Percentiles rank a stretch among this genome's conserved stretches.
Conservation (phyloP, 768 basidiomycete species). For the Rhodotorula sphaerocarpa region DNA sequence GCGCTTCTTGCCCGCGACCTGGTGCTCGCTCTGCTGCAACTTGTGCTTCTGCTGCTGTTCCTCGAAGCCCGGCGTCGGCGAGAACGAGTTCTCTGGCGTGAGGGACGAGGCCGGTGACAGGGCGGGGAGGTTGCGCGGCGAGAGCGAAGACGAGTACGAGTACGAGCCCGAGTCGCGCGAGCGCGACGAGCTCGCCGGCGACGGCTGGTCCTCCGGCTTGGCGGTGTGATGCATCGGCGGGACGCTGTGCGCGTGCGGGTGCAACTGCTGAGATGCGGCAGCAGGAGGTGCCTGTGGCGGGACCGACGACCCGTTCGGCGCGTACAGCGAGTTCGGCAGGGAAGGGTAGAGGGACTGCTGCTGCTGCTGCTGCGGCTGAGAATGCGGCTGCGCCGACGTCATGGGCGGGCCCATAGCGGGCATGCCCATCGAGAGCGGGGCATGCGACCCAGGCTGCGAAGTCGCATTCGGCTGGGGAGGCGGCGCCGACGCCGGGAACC, state of each 20-base stretch:
- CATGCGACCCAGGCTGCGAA: background rate
- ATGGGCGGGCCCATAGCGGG: background rate
- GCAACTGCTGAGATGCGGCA: background rate
- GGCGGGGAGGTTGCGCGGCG: constrained; percentile 21
- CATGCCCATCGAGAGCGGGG: background rate
- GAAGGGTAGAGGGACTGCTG: constrained; percentile 23
- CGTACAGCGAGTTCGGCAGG: constrained; percentile 1
- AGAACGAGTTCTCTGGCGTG: constrained; percentile 30
- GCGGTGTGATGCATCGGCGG: background rate
- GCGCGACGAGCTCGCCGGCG: constrained; percentile 14
- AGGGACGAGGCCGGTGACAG: constrained; percentile 30
- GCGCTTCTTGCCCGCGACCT: constrained; percentile 33
- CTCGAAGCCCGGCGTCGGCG: constrained; percentile 27
- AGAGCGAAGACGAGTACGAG: constrained; percentile 27
- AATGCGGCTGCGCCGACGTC: constrained; percentile 11
- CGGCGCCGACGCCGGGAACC: background rate
- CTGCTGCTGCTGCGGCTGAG: constrained; percentile 1
- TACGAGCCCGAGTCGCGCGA: constrained; percentile 9
- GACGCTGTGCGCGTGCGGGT: background rate
- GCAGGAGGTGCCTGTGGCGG: background rate
- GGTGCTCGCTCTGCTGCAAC: background rate
- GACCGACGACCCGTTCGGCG: background rate
- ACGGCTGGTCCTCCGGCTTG: constrained; percentile 17
- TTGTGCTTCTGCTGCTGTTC: background rate
- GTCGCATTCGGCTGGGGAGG: too few relatives aligned